Evolutionary conservation across 768 basidiomycete genomes (phyloP), one percentile per base, ranked within the genome.

Genomic region (Lactarius sanguifluus): DNA sequence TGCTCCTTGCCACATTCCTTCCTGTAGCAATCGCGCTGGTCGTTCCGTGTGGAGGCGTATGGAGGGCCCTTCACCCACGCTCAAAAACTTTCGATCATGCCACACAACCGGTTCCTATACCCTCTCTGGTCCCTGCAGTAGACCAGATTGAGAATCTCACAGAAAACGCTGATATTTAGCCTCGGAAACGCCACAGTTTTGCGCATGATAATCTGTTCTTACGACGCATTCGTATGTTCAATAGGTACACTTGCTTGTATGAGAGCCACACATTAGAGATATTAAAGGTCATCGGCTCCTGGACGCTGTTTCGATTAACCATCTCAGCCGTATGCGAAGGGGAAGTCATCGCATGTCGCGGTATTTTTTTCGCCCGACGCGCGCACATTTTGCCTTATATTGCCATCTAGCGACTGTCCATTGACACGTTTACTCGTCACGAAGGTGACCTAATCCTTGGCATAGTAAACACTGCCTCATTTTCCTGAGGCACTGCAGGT

Each of bases 1-100:
- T 57, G 3, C 28, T 66, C 5, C 47, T 54, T 15, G 52, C 32
- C n/a, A 23, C 23, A 20, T 3, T 25, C 12, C 54, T 64, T 28
- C 43, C 57, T 3, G n/a, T 64, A 9, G 20, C 32, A 13, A 23
- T 40, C 15, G 20, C 59, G 23, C 10, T 67, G 34, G 4, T 30
- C 5, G 28, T 47, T 1, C 25, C 43, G 15, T 59, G 18, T n/a
- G 1, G 9, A 10, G 52, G 52, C 8, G 30, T 64, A 18, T 45
- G 66, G 62, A 15, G 36, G 9, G 57, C 32, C 10, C 62, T 67
- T 23, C 36, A 59, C 23, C 61, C 66, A 20, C 50, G 40, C 23
- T 36, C 25, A 13, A 67, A 55, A 30, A 1, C 30, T 5, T 16
- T 18, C 57, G 32, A 36, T 12, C 23, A 36, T 5, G 5, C 18